A percentile compares a stretch with the other conserved stretches of the same genome.
Evolutionary conservation across 352 stramenopile species (phyloP).

Genomic region (Thalassiosira livingstoniorum): DNA sequence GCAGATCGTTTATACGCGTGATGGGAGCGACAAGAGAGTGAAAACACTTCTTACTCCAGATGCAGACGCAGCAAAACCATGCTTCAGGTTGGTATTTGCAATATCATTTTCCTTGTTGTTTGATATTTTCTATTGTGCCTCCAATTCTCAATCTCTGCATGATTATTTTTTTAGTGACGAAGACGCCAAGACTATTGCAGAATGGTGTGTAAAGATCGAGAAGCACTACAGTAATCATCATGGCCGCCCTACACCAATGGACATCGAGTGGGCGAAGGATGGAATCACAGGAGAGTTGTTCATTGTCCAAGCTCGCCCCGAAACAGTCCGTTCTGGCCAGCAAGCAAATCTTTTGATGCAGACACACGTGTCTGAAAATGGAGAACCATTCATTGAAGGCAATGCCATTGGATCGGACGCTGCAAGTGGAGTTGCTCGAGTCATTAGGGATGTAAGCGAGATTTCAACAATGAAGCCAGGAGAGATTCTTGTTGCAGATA

Average conservation of each 20-base stretch:
- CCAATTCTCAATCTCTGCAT: no score
- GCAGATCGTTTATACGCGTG: constrained; percentile 51
- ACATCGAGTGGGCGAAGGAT: constrained; percentile 69
- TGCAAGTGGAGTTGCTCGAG: constrained; percentile 38
- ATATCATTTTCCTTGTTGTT: no score
- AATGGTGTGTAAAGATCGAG: constrained; percentile 59
- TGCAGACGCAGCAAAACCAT: constrained; percentile 36
- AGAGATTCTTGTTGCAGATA: constrained; percentile 58
- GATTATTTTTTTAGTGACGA: no score
- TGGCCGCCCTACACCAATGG: constrained; percentile 59
- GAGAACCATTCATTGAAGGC: constrained; percentile 45
- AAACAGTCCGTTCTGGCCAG: constrained; percentile 52
- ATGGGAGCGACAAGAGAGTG: constrained; percentile 41
- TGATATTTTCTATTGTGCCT: no score
- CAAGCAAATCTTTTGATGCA: constrained; percentile 42
- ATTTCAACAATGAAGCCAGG: constrained; percentile 53
- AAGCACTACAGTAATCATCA: constrained; percentile 54
- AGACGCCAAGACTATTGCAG: constrained; percentile 49
- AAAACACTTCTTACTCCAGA: constrained; percentile 52
- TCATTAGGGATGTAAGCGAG: constrained; percentile 51
- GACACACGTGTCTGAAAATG: constrained; percentile 36
- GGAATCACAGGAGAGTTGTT: constrained; percentile 54
- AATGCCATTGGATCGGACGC: constrained; percentile 49
- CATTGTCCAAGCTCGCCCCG: constrained; percentile 62
- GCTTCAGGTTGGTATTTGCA: no score